These are phyloP conservation scores for Shiraia bambusicola DNA, from an alignment of 2,329 filamentous ascomycete genomes.

Conservation along the genomic window DNA sequence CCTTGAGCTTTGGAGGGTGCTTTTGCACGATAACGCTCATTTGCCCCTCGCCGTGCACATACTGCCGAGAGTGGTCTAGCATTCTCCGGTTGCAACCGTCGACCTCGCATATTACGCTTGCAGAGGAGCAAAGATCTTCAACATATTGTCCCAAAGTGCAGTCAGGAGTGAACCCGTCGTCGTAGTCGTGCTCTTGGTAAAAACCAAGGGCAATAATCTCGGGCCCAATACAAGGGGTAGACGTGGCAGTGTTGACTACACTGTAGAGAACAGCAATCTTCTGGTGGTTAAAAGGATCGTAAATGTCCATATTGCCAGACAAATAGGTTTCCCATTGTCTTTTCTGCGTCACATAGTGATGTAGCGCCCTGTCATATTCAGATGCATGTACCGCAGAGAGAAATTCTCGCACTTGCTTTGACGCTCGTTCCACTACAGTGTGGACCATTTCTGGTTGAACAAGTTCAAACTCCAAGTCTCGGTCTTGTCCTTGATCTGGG, in stretches of 20 bases:
- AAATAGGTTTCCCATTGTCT: constrained; percentile 96
- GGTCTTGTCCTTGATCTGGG: constrained; percentile 52
- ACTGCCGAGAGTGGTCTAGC: constrained; percentile 91
- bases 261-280: constrained; percentile 95
- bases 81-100: constrained; percentile 87
- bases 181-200: constrained; percentile 83
- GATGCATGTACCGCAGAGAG: constrained; percentile 93
- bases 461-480: constrained; percentile 75
- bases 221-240: constrained; percentile 88
- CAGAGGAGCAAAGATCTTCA: constrained; percentile 79
- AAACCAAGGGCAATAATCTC: constrained; percentile 88
- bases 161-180: constrained; percentile 72
- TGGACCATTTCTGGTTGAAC: constrained; percentile 97
- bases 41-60: constrained; percentile 93
- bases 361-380: constrained; percentile 91
- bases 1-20: constrained; percentile 64
- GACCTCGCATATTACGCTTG: constrained; percentile 74
- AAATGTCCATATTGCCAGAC: constrained; percentile 81
- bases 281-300: constrained; percentile 93
- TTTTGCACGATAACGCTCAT: constrained; percentile 88
- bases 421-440: constrained; percentile 73
- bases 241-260: constrained; percentile 88
- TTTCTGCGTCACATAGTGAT: constrained; percentile 92
- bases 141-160: constrained; percentile 94
- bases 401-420: constrained; percentile 87